Evolutionary conservation across 75 land plant genomes (phyloP).

Genomic region (Gnetum montanum): DNA sequence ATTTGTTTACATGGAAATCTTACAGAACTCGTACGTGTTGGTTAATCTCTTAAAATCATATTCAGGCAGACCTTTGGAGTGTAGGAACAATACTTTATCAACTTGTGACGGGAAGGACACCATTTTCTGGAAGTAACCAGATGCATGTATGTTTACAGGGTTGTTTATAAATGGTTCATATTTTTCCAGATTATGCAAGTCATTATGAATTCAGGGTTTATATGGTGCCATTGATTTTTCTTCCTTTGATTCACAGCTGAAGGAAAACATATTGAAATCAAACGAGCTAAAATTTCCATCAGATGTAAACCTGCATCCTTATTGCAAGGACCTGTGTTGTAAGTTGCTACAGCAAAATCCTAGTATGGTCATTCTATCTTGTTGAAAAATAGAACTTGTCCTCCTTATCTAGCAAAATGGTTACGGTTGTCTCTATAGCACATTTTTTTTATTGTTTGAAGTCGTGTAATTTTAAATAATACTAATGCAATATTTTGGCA

Average conservation of each 20-base stretch:
- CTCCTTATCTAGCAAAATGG: no score
- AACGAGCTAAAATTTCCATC: conserved; percentile 71
- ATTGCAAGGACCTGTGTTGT: conserved; percentile 78
- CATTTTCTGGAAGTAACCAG: conserved; percentile 77
- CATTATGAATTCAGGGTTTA: no score
- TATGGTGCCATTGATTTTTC: no score
- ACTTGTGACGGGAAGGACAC: conserved; percentile 85
- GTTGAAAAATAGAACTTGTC: no score
- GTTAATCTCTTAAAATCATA: conserved; percentile 5
- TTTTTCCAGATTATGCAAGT: no score
- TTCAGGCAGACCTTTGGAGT: conserved; percentile 99
- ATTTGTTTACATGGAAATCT: no score
- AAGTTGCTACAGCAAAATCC: conserved; percentile 85
- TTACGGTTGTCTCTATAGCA: no score
- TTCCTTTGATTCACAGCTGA: conserved; percentile 50
- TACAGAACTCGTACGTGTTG: no score
- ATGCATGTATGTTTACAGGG: conserved; percentile 45
- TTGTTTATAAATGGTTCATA: not conserved
- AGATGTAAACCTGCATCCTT: conserved; percentile 40
- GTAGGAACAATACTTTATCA: conserved; percentile 94
- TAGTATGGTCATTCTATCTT: no score
- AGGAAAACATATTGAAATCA: conserved; percentile 79
- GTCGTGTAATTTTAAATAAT: no score
- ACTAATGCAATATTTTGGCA: no score
- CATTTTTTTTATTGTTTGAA: no score